These are phyloP conservation scores for Daldinia concentrica DNA, from an alignment of 495 filamentous ascomycete genomes.

Conservation along the genomic window DNA sequence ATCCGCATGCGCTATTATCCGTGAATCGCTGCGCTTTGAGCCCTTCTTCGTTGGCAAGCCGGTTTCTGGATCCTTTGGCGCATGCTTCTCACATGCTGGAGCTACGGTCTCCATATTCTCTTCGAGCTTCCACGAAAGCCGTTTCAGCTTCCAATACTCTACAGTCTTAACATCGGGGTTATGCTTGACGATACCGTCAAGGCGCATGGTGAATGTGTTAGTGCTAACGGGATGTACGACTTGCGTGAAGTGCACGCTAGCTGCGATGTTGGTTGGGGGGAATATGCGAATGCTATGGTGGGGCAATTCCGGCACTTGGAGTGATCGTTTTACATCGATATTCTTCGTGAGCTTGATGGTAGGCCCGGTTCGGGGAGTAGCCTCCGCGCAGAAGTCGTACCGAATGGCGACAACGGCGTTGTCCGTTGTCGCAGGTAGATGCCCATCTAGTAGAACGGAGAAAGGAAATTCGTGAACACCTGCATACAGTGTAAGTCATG, in stretches of 20 bases:
- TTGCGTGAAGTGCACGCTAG: conserved; percentile 78
- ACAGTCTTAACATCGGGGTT: conserved; percentile 60
- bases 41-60: conserved; percentile 69
- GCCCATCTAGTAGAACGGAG: conserved; percentile 85
- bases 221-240: conserved; percentile 88
- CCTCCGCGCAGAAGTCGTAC: conserved; percentile 83
- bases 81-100: conserved; percentile 81
- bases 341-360: conserved; percentile 68
- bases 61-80: conserved; percentile 65
- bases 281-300: conserved; percentile 90
- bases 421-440: conserved; percentile 83
- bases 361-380: conserved; percentile 63
- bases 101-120: conserved; percentile 83
- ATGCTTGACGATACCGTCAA: conserved; percentile 79
- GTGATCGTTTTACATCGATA: conserved; percentile 77
- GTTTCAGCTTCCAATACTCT: conserved; percentile 85
- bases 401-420: conserved; percentile 75
- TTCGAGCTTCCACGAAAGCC: conserved; percentile 92
- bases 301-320: conserved; percentile 66
- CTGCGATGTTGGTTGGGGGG: conserved; percentile 91
- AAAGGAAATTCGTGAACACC: conserved; percentile 86
- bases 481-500: conserved; percentile 41
- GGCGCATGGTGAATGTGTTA: conserved; percentile 78
- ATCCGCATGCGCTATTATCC: conserved; percentile 77
- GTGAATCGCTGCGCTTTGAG: conserved; percentile 76